phyloP scores from a whole-genome alignment of 257 asterid species.

The Solanum chilense region DNA sequence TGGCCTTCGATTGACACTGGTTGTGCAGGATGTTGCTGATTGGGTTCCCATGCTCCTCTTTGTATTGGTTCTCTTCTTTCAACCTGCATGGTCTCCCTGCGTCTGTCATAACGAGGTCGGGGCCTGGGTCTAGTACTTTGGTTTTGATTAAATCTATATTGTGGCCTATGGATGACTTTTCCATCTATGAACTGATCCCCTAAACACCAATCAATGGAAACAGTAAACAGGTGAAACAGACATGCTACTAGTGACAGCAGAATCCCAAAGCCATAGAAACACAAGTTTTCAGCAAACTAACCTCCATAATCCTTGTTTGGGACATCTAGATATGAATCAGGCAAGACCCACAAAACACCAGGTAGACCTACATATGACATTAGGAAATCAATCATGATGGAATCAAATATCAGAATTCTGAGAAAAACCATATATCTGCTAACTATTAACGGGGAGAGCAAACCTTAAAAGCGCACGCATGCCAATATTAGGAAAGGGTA shows the following conservation, averaged over 20 bases:
- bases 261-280: background rate
- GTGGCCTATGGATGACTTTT: conserved; percentile 75
- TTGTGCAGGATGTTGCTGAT: conserved; percentile 17
- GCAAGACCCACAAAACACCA: conserved; percentile 79
- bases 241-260: background rate
- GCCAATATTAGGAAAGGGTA: background rate
- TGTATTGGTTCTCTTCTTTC: conserved; percentile 35
- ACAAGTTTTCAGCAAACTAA: conserved; percentile 9
- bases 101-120: conserved; percentile 76
- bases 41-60: conserved; percentile 7
- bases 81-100: conserved; percentile 70
- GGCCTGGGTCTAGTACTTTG: conserved; percentile 46
- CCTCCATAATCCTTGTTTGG: conserved; percentile 89
- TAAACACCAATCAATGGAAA: conserved; percentile 9
- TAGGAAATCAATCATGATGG: background rate
- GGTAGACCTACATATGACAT: conserved; percentile 18
- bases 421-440: background rate
- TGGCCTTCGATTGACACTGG: conserved; percentile 2
- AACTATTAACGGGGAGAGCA: background rate
- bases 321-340: conserved; percentile 84
- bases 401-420: background rate
- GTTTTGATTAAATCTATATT: conserved; percentile 46
- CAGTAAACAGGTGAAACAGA: background rate
- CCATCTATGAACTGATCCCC: conserved; percentile 77
- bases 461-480: background rate